phyloP scores from a whole-genome alignment of 116 monocot species.

The Papilionanthe hybrid region DNA sequence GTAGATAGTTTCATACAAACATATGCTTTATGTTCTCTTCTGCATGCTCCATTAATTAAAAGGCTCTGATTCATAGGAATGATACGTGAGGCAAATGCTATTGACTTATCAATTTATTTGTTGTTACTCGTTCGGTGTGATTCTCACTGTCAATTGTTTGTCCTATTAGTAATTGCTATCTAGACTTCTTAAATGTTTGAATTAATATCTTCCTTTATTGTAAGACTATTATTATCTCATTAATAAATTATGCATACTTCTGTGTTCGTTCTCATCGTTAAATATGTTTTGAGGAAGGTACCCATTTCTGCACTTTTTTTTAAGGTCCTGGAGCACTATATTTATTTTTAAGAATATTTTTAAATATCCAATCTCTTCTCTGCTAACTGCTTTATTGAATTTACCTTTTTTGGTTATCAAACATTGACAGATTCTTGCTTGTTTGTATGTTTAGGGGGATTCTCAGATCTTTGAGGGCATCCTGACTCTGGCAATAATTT shows the following conservation, averaged over 20 bases:
- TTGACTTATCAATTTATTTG: neutral
- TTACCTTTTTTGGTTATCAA: neutral
- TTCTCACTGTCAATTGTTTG: neutral
- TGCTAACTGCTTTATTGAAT: neutral
- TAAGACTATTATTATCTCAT: neutral
- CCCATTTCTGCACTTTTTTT: neutral
- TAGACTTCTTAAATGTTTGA: neutral
- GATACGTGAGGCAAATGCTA: neutral
- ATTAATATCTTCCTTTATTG: neutral
- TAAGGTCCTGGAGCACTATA: neutral
- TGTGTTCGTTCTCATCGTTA: neutral
- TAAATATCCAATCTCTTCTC: neutral
- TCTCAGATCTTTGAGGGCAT: slow-evolving; percentile 30
- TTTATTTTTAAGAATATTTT: neutral
- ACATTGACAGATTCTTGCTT: neutral
- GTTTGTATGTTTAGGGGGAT: slow-evolving; percentile 23
- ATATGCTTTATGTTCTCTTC: neutral
- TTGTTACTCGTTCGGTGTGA: neutral
- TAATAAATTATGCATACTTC: neutral
- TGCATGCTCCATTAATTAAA: neutral
- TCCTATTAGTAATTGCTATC: neutral
- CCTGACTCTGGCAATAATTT: slow-evolving; percentile 29
- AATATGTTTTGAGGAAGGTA: neutral
- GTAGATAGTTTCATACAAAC: neutral
- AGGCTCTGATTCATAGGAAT: neutral